These are phyloP conservation scores for Collybiopsis confluens DNA, from an alignment of 768 basidiomycete genomes.

Conservation along the genomic window DNA sequence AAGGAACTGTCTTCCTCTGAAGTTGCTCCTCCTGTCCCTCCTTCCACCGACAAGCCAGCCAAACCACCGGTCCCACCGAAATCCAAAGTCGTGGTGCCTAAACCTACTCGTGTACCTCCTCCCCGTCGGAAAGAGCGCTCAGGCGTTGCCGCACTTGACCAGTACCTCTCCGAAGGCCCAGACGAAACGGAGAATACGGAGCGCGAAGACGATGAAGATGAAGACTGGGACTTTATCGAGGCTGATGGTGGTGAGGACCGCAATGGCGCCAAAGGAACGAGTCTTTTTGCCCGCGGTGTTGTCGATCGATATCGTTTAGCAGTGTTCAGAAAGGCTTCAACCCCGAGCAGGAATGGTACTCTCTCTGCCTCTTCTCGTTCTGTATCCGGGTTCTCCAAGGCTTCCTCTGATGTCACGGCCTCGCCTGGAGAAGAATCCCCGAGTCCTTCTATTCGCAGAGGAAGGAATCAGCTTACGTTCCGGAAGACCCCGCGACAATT, in stretches of 20 bases:
- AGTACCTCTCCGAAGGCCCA: conserved; percentile 54
- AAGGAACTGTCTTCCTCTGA: conserved; percentile 23
- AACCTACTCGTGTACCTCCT: conserved; percentile 24
- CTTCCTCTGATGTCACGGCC: conserved; percentile 32
- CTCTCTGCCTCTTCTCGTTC: conserved; percentile 31
- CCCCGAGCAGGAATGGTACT: conserved; percentile 43
- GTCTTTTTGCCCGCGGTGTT: conserved; percentile 86
- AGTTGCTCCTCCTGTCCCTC: conserved; percentile 13
- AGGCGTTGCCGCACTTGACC: conserved; percentile 76
- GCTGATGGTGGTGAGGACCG: conserved; percentile 76
- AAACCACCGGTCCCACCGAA: conserved; percentile 10
- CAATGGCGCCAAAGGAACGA: conserved; percentile 75
- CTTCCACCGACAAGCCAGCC: neutral
- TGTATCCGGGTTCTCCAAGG: conserved; percentile 55
- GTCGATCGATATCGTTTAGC: conserved; percentile 84
- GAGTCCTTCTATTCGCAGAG: conserved; percentile 46
- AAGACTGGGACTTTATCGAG: conserved; percentile 92
- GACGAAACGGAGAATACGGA: conserved; percentile 41
- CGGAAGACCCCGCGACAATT: conserved; percentile 71
- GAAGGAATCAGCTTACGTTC: conserved; percentile 73
- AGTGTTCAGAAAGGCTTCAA: conserved; percentile 81
- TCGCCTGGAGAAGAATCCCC: conserved; percentile 43
- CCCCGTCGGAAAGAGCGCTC: conserved; percentile 68
- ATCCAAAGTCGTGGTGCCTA: conserved; percentile 15
- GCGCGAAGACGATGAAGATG: conserved; percentile 62